These are phyloP conservation scores for Zygoascus meyerae DNA, from an alignment of 1,139 yeast species.

Conservation along the genomic window DNA sequence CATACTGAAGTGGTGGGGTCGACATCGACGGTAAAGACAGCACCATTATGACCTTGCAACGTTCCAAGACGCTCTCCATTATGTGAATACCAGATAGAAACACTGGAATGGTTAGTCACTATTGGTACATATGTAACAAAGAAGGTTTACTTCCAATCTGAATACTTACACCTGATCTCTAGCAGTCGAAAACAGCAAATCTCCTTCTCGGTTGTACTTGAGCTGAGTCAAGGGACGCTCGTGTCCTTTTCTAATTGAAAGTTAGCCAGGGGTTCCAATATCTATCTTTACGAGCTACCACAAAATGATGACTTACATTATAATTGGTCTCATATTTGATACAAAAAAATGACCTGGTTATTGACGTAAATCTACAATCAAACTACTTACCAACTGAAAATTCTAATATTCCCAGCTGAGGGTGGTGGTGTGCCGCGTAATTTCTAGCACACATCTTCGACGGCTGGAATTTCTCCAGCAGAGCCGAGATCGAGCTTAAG, in stretches of 20 bases:
- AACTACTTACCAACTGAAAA: conserved; percentile 3
- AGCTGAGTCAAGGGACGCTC: conserved; percentile 62
- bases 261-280: background rate
- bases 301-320: conserved; percentile 21
- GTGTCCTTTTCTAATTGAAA: conserved; percentile 29
- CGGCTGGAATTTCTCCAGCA: conserved; percentile 43
- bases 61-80: conserved; percentile 98
- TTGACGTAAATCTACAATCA: conserved; percentile 2
- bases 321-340: conserved; percentile 23
- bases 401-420: background rate
- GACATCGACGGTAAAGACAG: conserved; percentile 91
- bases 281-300: too few species aligned
- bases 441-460: conserved; percentile 59
- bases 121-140: background rate
- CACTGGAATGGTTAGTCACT: conserved; percentile 16
- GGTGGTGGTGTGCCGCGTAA: conserved; percentile 4
- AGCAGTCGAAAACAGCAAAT: conserved; percentile 84
- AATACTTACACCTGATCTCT: conserved; percentile 58
- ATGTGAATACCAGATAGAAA: conserved; percentile 77
- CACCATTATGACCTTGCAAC: conserved; percentile 83
- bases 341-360: too few species aligned
- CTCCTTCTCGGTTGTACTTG: conserved; percentile 93
- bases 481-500: conserved; percentile 60
- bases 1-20: conserved; percentile 61
- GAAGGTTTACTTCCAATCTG: background rate